Percentiles rank a stretch among this genome's conserved stretches.
These are phyloP conservation scores for Leccinum boreale DNA, from an alignment of 768 basidiomycete species.

Conservation along the genomic window DNA sequence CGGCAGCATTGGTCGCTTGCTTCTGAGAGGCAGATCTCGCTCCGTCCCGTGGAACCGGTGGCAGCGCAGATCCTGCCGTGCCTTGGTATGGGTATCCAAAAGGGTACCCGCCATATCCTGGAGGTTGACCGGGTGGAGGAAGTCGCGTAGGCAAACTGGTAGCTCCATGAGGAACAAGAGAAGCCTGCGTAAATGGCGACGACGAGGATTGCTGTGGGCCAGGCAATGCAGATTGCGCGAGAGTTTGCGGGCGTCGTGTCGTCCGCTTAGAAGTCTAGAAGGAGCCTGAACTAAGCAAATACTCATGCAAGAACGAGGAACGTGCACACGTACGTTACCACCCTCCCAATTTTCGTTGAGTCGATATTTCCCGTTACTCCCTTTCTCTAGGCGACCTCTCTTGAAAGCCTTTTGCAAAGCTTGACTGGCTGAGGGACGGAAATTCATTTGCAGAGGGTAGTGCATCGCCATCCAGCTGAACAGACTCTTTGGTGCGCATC, in stretches of 20 bases:
- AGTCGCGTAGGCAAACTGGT: slow-evolving; percentile 36
- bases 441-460: slow-evolving; percentile 86
- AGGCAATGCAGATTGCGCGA: slow-evolving; percentile 27
- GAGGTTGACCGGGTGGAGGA: slow-evolving; percentile 28
- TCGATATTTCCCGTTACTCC: slow-evolving; percentile 67
- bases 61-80: slow-evolving; percentile 7
- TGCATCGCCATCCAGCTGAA: slow-evolving; percentile 81
- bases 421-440: slow-evolving; percentile 85
- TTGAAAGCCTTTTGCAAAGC: slow-evolving; percentile 85
- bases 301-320: not conserved
- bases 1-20: slow-evolving; percentile 10
- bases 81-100: slow-evolving; percentile 37
- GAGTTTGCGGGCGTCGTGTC: slow-evolving; percentile 73
- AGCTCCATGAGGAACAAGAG: slow-evolving; percentile 34
- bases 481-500: slow-evolving; percentile 77
- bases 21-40: slow-evolving; percentile 9
- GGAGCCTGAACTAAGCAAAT: slow-evolving; percentile 6
- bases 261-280: slow-evolving; percentile 71
- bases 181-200: slow-evolving; percentile 62
- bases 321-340: slow-evolving; percentile 55
- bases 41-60: not conserved
- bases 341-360: slow-evolving; percentile 79
- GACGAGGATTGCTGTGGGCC: slow-evolving; percentile 27
- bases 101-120: slow-evolving; percentile 38
- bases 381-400: slow-evolving; percentile 77